Conservation (phyloP, 306 rosid species). For the Prunus fruticosa region DNA sequence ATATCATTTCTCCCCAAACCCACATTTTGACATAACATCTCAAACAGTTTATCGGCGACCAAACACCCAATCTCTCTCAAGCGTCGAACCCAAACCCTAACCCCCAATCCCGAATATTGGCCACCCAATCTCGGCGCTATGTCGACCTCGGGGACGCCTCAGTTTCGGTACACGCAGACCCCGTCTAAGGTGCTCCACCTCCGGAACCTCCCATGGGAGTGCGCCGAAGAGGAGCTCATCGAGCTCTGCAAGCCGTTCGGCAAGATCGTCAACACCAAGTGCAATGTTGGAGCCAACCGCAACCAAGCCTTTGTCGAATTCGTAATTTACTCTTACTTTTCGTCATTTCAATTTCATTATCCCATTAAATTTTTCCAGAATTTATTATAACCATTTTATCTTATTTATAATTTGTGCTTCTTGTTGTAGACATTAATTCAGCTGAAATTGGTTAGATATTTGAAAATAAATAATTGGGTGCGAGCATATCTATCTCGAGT, state of each 20-base stretch:
- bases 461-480: not conserved
- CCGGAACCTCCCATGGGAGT: constrained; percentile 94
- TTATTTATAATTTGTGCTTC: not conserved
- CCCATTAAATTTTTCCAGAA: not conserved
- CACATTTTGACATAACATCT: constrained; percentile 18
- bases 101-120: not conserved
- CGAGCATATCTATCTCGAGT: not conserved
- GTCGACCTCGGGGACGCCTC: constrained; percentile 73
- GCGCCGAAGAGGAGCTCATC: constrained; percentile 75
- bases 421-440: no score
- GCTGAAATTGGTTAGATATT: not conserved
- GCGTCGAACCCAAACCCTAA: constrained; percentile 20
- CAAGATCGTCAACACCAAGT: constrained; percentile 90
- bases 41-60: constrained; percentile 27
- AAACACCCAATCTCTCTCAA: constrained; percentile 13
- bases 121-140: constrained; percentile 22
- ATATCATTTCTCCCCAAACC: not conserved
- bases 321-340: constrained; percentile 28
- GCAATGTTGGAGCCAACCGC: constrained; percentile 95
- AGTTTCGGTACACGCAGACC: constrained; percentile 90
- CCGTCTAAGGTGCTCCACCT: constrained; percentile 93
- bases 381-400: not conserved
- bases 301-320: constrained; percentile 95
- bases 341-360: not conserved
- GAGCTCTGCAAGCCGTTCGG: constrained; percentile 89